Percentiles rank a stretch among this genome's conserved stretches.
Evolutionary conservation across 139 green algal genomes (phyloP).

Genomic region (Chlorella sp.): DNA sequence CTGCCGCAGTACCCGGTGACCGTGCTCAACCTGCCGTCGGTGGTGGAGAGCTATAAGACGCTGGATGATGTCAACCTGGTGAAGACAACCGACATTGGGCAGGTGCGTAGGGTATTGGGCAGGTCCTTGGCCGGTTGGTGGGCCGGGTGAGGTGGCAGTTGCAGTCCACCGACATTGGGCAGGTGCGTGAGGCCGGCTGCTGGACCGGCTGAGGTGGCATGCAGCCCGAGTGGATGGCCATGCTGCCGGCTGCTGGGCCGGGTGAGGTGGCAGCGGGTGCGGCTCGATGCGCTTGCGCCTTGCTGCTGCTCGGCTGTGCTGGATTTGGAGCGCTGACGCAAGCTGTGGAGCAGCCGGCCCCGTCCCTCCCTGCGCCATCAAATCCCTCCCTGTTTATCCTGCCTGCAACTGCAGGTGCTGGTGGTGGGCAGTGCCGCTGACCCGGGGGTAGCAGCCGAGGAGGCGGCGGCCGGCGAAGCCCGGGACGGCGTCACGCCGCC

Average conservation of each 20-base stretch:
- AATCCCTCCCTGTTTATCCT: background rate
- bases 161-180: too few species aligned
- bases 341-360: too few species aligned
- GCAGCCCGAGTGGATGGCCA: too few species aligned
- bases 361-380: background rate
- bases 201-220: too few species aligned
- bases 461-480: constrained; percentile 45
- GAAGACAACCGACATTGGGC: constrained; percentile 84
- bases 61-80: constrained; percentile 93
- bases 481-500: constrained; percentile 78
- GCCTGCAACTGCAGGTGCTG: constrained; percentile 43
- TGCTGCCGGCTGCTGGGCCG: too few species aligned
- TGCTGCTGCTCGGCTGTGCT: too few species aligned
- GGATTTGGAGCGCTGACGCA: too few species aligned
- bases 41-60: constrained; percentile 94
- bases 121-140: background rate
- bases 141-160: too few species aligned
- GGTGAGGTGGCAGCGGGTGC: too few species aligned
- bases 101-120: constrained; percentile 54
- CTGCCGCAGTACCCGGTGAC: constrained; percentile 49
- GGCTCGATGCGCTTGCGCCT: too few species aligned
- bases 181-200: background rate
- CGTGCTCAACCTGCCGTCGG: constrained; percentile 82
- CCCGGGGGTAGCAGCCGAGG: background rate
- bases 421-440: constrained; percentile 47